Base-by-base conservation (phyloP, 2,329 filamentous ascomycete genomes). In the Aspergillus eucalypticola region DNA sequence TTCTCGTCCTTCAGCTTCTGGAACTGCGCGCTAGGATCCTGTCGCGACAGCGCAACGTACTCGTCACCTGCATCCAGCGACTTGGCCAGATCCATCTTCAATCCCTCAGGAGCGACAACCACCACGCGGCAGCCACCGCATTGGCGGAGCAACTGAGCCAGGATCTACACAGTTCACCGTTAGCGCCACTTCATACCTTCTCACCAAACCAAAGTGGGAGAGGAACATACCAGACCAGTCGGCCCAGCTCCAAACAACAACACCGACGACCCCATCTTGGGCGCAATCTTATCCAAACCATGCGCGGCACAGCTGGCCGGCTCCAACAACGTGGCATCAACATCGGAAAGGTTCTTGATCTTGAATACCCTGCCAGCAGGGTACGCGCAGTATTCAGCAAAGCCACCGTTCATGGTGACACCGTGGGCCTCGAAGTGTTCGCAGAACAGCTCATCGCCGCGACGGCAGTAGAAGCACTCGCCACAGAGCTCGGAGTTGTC, bases 401-500 rank as follows among this genome's bases (percentile, higher is more conserved):
- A 91, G 29, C 88, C 88, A 67, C 88, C 88, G 63, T 88, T 85
- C 75, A 90, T 81, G 72, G 72, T 73, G 41, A 75, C 76, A 63
- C 72, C 87, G 66, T 89, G 87, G 19, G 86, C 86, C 66, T 86
- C 83, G 74, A 89, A 88, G 71, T 88, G 82, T 75, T 90, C 87
- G 73, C 88, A 91, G 58, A 90, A 83, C 50, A 90, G 77, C 29
- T 85, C 81, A 71, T 90, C 83, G 55, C 88, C 87, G 59, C 87
- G 84, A 64, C 86, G 84, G 78, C 88, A 91, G 79, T 90, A 90
- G 81, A 89, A 90, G 78, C 88, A 91, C 74, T 88, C 84, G 52
- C 84, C 85, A 75, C 88, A 91, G 46, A 90, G 83, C 73, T 90
- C 78, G 4, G 78, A 81, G 70, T 79, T 79, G 64, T 78, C 77